Evolutionary conservation across 2,329 filamentous ascomycete species (phyloP).

Genomic region (Alternaria sp.): DNA sequence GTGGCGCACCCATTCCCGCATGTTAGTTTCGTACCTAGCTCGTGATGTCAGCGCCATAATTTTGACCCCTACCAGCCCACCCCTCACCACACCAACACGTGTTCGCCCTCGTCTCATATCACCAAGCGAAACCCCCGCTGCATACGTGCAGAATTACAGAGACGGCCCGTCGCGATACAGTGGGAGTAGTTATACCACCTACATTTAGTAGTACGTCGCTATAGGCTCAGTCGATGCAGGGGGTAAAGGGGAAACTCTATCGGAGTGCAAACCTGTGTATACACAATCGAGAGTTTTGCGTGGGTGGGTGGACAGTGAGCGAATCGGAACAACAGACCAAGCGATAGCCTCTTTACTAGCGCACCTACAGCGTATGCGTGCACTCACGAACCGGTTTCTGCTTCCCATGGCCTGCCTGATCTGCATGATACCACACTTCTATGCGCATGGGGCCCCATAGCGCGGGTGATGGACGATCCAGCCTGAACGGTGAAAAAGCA

Average conservation of each 20-base stretch:
- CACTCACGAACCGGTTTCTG: background rate
- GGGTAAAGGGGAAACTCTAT: background rate
- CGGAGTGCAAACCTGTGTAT: background rate
- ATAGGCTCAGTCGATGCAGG: background rate
- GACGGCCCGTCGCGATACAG: constrained; percentile 2
- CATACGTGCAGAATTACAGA: background rate
- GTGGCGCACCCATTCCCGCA: background rate
- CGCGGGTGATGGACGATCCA: background rate
- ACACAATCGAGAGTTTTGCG: background rate
- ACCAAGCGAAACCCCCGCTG: background rate
- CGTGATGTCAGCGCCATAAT: background rate
- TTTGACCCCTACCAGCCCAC: background rate
- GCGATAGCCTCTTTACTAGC: background rate
- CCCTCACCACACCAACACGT: background rate
- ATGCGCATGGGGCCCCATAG: background rate
- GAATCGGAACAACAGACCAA: background rate
- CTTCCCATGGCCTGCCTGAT: background rate
- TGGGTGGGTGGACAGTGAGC: background rate
- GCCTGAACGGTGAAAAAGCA: background rate
- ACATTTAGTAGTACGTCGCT: background rate
- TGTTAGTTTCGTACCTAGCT: background rate
- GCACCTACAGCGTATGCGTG: background rate
- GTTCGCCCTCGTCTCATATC: background rate
- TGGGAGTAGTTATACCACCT: background rate
- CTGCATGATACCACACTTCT: constrained; percentile 1